phyloP scores from a whole-genome alignment of 805 yeast genomes.

The Limtongozyma cylindracea region DNA sequence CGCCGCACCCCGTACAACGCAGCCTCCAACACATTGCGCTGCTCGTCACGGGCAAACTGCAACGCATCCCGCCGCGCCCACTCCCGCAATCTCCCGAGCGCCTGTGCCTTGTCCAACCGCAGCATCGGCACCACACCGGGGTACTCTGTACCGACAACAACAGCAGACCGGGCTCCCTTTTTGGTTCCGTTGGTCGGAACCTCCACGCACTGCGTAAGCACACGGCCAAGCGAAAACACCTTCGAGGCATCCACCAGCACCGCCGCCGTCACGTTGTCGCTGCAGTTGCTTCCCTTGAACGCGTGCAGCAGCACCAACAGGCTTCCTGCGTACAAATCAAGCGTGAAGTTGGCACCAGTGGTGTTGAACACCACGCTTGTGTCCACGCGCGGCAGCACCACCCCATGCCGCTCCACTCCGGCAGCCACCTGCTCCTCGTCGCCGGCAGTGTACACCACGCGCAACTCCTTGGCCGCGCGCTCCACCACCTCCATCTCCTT shows the following conservation, averaged over 20 bases:
- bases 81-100: conserved; percentile 20
- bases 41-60: conserved; percentile 25
- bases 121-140: conserved; percentile 9
- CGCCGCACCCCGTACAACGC: conserved; percentile 46
- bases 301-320: no score
- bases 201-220: no score
- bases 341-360: neutral
- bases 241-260: neutral
- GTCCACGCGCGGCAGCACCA: conserved; percentile 10
- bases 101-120: conserved; percentile 14
- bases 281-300: no score
- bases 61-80: conserved; percentile 30
- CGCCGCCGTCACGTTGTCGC: no score
- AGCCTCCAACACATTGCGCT: conserved; percentile 47
- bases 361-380: conserved; percentile 5
- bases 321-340: no score
- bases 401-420: conserved; percentile 8
- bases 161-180: neutral
- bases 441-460: conserved; percentile 16
- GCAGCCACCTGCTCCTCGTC: conserved; percentile 10
- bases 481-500: conserved; percentile 22
- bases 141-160: conserved; percentile 20
- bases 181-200: no score
- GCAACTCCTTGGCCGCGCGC: conserved; percentile 21
- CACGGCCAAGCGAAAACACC: no score